phyloP scores from a whole-genome alignment of 306 rosid genomes.

The Morella rubra region DNA sequence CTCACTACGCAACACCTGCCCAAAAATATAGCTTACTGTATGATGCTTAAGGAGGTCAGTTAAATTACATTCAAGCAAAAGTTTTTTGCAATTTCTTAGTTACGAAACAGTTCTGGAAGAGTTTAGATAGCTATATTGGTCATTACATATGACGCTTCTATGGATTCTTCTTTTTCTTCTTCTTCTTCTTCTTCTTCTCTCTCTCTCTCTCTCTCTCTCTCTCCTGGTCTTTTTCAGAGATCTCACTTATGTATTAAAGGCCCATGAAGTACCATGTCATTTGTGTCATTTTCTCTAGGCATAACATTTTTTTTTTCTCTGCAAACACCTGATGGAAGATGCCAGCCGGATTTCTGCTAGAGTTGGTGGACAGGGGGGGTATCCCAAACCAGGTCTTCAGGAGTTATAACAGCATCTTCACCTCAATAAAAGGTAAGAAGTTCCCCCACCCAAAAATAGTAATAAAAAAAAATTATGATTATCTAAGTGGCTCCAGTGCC shows the following conservation, averaged over 20 bases:
- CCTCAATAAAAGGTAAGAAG: background rate
- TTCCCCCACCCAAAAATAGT: background rate
- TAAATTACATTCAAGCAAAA: background rate
- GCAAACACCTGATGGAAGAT: constrained; percentile 4
- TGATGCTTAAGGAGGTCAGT: constrained; percentile 1
- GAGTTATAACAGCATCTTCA: background rate
- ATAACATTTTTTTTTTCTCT: background rate
- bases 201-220: too few relatives aligned
- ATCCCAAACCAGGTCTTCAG: background rate
- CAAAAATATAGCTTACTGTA: background rate
- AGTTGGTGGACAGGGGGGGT: background rate
- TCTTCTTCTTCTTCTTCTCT: too few relatives aligned
- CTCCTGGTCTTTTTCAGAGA: background rate
- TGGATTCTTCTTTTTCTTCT: background rate
- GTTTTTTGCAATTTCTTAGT: background rate
- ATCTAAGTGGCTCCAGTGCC: constrained; percentile 3
- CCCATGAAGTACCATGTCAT: background rate
- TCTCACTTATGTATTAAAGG: background rate
- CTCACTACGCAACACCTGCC: constrained; percentile 1
- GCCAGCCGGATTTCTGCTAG: background rate
- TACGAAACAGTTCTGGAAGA: background rate
- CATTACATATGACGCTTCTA: background rate
- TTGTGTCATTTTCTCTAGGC: background rate
- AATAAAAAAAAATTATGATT: background rate
- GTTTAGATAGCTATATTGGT: background rate